Conservation (phyloP, 2,329 filamentous ascomycete species). For the Sporothrix pallida region DNA sequence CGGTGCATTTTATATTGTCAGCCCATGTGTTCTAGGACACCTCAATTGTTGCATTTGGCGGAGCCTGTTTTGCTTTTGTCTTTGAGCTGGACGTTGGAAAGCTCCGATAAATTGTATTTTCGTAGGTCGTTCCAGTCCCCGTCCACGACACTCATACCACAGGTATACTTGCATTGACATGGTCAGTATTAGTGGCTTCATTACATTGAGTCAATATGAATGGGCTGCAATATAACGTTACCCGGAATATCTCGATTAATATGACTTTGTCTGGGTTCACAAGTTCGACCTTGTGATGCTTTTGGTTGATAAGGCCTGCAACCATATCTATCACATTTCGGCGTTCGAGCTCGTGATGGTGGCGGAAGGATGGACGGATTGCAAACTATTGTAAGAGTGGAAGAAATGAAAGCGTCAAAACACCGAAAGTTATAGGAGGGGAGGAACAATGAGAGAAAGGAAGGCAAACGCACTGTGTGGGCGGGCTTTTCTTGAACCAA, state of each 20-base stretch:
- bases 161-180: slow-evolving; percentile 55
- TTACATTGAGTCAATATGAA: background rate
- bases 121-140: slow-evolving; percentile 76
- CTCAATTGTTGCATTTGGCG: background rate
- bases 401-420: background rate
- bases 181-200: slow-evolving; percentile 29
- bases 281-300: slow-evolving; percentile 77
- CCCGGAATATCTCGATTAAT: slow-evolving; percentile 80
- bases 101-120: slow-evolving; percentile 77
- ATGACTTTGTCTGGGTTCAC: slow-evolving; percentile 78
- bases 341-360: slow-evolving; percentile 71
- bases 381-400: slow-evolving; percentile 65
- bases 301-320: slow-evolving; percentile 64
- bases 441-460: background rate
- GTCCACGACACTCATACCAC: slow-evolving; percentile 79
- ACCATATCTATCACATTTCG: slow-evolving; percentile 73
- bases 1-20: background rate
- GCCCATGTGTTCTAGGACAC: too few species aligned
- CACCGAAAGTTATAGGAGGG: background rate
- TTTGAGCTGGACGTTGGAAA: slow-evolving; percentile 58
- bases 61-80: background rate
- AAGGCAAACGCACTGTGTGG: slow-evolving; percentile 51
- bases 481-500: slow-evolving; percentile 36
- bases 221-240: slow-evolving; percentile 46
- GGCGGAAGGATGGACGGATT: slow-evolving; percentile 79